phyloP scores from a whole-genome alignment of 257 asterid genomes.

The Penstemon davidsonii region DNA sequence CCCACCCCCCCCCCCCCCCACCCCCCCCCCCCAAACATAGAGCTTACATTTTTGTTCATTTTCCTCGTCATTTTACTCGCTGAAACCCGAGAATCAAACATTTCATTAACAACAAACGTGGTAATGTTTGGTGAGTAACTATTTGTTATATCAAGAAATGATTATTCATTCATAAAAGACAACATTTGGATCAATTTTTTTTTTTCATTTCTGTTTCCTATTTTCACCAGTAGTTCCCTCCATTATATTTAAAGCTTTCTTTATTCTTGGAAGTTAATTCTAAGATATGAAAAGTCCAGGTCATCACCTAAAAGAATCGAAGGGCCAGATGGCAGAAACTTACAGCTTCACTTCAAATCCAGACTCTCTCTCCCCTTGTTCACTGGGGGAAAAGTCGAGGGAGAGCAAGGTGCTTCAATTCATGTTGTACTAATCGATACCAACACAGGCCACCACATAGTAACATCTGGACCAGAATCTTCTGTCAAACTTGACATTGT shows the following conservation, averaged over 20 bases:
- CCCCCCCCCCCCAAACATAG: too few relatives aligned
- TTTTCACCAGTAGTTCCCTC: background rate
- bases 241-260: conserved; percentile 22
- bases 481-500: conserved; percentile 78
- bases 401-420: conserved; percentile 93
- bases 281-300: conserved; percentile 51
- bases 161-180: too few relatives aligned
- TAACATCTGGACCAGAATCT: conserved; percentile 87
- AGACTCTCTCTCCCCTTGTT: conserved; percentile 91
- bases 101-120: too few relatives aligned
- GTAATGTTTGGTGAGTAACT: too few relatives aligned
- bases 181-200: too few relatives aligned
- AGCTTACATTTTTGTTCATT: too few relatives aligned
- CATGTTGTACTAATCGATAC: conserved; percentile 78
- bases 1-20: too few relatives aligned
- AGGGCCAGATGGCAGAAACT: conserved; percentile 90
- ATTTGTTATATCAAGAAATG: too few relatives aligned
- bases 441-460: conserved; percentile 61
- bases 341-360: conserved; percentile 83
- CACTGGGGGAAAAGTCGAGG: conserved; percentile 97
- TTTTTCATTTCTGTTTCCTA: too few relatives aligned
- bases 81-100: too few relatives aligned
- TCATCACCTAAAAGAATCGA: conserved; percentile 84
- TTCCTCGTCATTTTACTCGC: too few relatives aligned
- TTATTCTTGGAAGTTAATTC: background rate